These are phyloP conservation scores for Thuja plicata DNA, from an alignment of 83 land plant species.

Conservation along the genomic window DNA sequence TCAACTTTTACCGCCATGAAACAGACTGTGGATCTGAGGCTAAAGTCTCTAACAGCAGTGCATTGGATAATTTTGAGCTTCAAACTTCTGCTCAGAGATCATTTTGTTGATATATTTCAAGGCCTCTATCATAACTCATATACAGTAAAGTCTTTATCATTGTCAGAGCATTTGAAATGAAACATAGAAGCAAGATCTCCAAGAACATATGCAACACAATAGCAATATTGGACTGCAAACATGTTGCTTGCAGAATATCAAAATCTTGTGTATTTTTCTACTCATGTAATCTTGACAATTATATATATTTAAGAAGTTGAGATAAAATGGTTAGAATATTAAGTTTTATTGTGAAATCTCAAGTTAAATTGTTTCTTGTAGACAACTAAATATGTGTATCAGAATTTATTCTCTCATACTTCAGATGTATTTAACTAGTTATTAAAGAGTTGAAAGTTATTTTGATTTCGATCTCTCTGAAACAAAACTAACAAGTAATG, in stretches of 20 bases:
- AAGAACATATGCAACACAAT: not conserved
- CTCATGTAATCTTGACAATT: not conserved
- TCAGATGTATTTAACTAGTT: too few relatives aligned
- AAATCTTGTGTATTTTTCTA: not conserved
- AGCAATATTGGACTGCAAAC: not conserved
- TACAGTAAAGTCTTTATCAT: not conserved
- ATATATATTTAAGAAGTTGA: too few relatives aligned
- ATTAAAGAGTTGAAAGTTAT: too few relatives aligned
- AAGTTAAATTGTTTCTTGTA: too few relatives aligned
- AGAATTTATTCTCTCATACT: too few relatives aligned
- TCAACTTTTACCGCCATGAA: not conserved
- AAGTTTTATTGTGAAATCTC: too few relatives aligned
- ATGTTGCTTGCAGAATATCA: not conserved
- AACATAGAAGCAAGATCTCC: not conserved
- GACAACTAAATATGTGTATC: too few relatives aligned
- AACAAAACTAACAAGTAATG: too few relatives aligned
- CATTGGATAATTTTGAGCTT: not conserved
- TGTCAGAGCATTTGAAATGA: not conserved
- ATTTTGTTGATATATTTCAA: not conserved
- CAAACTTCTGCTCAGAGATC: constrained; percentile 1
- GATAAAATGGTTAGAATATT: too few relatives aligned
- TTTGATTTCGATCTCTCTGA: too few relatives aligned
- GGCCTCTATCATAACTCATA: not conserved
- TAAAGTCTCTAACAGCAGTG: not conserved
- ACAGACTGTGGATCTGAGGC: constrained; percentile 9